These are phyloP conservation scores for Erodium maritimum DNA, from an alignment of 345 rosid genomes.

Conservation along the genomic window DNA sequence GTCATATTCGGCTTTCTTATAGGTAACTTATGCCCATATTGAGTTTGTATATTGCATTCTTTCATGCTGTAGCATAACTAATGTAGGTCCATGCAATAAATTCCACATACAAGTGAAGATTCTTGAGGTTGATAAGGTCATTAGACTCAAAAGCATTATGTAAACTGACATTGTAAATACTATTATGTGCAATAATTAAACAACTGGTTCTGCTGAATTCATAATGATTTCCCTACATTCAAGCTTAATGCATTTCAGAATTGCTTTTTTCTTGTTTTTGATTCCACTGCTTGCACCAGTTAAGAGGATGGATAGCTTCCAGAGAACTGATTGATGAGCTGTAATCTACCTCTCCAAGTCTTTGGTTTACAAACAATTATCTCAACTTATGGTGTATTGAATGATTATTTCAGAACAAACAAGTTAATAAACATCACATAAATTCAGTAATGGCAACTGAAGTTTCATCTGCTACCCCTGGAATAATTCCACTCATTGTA, in stretches of 20 bases:
- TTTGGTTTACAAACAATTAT: too few species aligned
- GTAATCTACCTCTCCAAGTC: too few species aligned
- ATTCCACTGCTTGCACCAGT: too few species aligned
- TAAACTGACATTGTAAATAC: neutral
- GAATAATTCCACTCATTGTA: too few species aligned
- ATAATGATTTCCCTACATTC: neutral
- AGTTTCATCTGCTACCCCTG: too few species aligned
- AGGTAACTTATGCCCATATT: constrained; percentile 9
- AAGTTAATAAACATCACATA: too few species aligned
- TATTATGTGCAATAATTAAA: neutral
- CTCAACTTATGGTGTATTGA: too few species aligned
- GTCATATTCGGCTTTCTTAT: constrained; percentile 1
- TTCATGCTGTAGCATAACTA: constrained; percentile 10
- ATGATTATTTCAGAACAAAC: too few species aligned
- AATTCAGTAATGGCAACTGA: too few species aligned
- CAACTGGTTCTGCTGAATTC: neutral
- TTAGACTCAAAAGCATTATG: neutral
- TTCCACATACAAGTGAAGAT: constrained; percentile 4
- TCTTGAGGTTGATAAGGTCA: neutral
- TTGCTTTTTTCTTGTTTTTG: neutral
- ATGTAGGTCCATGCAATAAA: neutral
- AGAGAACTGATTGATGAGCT: too few species aligned
- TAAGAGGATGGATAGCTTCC: too few species aligned
- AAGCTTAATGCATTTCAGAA: neutral
- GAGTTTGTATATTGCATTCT: constrained; percentile 27